Conservation (phyloP, 306 rosid species). For the Hippophae rhamnoides region DNA sequence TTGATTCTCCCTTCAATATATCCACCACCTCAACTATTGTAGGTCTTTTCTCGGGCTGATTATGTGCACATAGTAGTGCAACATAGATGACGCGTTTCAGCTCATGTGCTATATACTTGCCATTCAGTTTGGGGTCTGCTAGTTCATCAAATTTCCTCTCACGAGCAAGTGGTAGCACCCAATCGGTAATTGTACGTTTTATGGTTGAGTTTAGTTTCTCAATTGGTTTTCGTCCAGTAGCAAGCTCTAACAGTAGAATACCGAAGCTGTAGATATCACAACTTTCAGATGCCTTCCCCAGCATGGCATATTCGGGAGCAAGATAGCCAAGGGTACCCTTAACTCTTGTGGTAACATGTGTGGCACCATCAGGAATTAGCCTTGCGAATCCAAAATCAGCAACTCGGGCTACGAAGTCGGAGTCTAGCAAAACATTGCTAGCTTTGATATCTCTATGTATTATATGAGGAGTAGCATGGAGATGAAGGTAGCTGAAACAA, state of each 20-base stretch:
- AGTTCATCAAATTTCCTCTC: slow-evolving; percentile 54
- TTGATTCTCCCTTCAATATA: slow-evolving; percentile 63
- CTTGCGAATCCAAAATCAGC: slow-evolving; percentile 96
- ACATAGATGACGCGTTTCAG: slow-evolving; percentile 62
- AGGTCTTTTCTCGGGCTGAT: slow-evolving; percentile 67
- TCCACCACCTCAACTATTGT: slow-evolving; percentile 73
- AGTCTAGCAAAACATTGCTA: slow-evolving; percentile 75
- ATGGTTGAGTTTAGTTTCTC: slow-evolving; percentile 38
- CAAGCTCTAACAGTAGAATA: slow-evolving; percentile 87
- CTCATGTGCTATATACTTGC: slow-evolving; percentile 64
- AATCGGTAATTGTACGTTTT: slow-evolving; percentile 63
- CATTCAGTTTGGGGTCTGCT: slow-evolving; percentile 74
- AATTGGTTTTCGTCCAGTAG: slow-evolving; percentile 75
- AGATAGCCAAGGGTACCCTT: slow-evolving; percentile 98
- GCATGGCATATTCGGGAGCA: slow-evolving; percentile 92
- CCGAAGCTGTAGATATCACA: slow-evolving; percentile 94
- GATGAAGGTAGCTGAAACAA: slow-evolving; percentile 80
- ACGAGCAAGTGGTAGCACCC: slow-evolving; percentile 83
- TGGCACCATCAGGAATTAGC: slow-evolving; percentile 92
- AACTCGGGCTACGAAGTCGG: slow-evolving; percentile 66
- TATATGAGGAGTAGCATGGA: slow-evolving; percentile 82
- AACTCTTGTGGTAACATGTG: slow-evolving; percentile 92
- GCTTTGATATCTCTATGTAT: slow-evolving; percentile 90
- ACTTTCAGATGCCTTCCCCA: slow-evolving; percentile 83
- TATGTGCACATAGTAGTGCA: slow-evolving; percentile 58